Evolutionary conservation across 768 basidiomycete genomes (phyloP), one percentile per base, ranked within the genome.

Genomic region (Kwoniella bestiolae): DNA sequence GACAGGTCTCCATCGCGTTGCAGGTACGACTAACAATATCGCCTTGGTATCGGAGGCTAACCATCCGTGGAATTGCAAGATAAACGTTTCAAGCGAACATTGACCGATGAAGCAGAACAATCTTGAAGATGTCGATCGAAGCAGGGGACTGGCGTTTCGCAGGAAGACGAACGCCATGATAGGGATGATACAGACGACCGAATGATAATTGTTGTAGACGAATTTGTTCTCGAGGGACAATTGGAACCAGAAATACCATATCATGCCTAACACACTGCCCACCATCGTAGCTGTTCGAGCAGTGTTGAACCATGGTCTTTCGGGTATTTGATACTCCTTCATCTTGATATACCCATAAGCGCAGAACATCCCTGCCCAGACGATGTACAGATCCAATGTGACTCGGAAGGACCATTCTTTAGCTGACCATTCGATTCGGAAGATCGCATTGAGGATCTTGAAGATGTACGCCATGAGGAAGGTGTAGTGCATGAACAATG

Each of bases 11-110:
- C 88, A 90, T 47, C 78, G 80, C 1, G 86, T 87, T 14, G 90
- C 89, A 0, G 91, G 91, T 47, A 94, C 82, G 55, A 94, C 85
- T 52, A 92, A 81, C 25, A 95, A 84, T 63, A 94, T 84, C 18
- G 90, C 90, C 78, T 90, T 90, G 32, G 89, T 91, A 73, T 93
- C 91, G 3, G 85, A 90, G 0, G 90, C 92, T 34, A 93, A 84
- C 91, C 91, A 93, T 47, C 91, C 82, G 74, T 81, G 92, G 79
- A 88, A 94, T 76, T 95, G 92, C 63, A 94, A 86, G 75, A 94
- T 90, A 79, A 94, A 96, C 0, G 92, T 90, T 81, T 96, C 93
- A 59, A 95, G 85, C 4, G 92, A 94, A 81, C 91, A 93, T 76
- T 84, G 87, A 44, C 93, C 93, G 56, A 94, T 84, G 82, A 91